Evolutionary conservation across 2,329 filamentous ascomycete species (phyloP).

Genomic region (Ophiocordyceps camponoti-saundersi): DNA sequence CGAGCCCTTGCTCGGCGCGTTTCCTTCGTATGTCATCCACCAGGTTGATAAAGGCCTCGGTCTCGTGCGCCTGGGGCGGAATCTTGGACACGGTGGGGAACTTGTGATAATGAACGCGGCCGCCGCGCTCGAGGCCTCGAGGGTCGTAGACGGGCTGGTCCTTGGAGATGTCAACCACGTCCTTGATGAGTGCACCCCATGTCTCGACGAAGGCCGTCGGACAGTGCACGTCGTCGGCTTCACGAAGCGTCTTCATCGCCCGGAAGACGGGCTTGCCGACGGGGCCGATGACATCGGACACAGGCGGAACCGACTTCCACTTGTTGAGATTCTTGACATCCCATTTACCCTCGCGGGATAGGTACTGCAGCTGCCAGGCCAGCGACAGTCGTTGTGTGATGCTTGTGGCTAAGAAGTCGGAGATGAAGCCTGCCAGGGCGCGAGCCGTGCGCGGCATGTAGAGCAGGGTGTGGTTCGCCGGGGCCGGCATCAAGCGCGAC

Average conservation of each 20-base stretch:
- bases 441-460: slow-evolving; percentile 64
- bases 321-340: slow-evolving; percentile 93
- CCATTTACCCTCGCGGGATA: slow-evolving; percentile 88
- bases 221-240: slow-evolving; percentile 71
- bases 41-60: slow-evolving; percentile 34
- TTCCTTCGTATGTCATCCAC: slow-evolving; percentile 38
- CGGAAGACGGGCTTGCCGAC: slow-evolving; percentile 46
- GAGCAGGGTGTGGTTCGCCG: slow-evolving; percentile 69
- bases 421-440: slow-evolving; percentile 63
- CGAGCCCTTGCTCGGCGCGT: slow-evolving; percentile 18
- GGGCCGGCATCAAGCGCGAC: slow-evolving; percentile 52
- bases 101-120: slow-evolving; percentile 59
- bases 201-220: slow-evolving; percentile 52
- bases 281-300: slow-evolving; percentile 57
- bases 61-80: slow-evolving; percentile 45
- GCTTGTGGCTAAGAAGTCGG: slow-evolving; percentile 60
- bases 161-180: slow-evolving; percentile 81
- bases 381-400: slow-evolving; percentile 65
- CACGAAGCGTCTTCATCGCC: slow-evolving; percentile 83
- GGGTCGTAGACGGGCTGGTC: slow-evolving; percentile 84
- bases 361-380: slow-evolving; percentile 80
- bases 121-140: slow-evolving; percentile 44
- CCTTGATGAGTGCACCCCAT: slow-evolving; percentile 51
- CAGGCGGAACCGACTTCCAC: slow-evolving; percentile 66
- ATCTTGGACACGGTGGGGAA: slow-evolving; percentile 87